Base-by-base conservation (phyloP, 2,329 filamentous ascomycete genomes). In the Penicillium sp. region DNA sequence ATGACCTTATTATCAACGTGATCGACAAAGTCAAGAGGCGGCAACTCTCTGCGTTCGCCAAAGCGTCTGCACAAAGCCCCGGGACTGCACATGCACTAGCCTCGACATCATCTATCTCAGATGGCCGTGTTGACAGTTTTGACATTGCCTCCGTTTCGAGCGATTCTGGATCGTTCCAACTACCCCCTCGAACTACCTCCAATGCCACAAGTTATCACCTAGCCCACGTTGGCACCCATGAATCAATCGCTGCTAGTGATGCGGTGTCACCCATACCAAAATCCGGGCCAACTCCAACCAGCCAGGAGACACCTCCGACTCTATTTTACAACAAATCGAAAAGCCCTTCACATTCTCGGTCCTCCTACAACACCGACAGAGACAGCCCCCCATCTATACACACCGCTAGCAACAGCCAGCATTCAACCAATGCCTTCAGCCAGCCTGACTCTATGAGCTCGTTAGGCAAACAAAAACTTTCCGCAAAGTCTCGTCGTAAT, bases 11-110 rank as follows among this genome's bases (percentile, higher is more conserved):
- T 7, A 73, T 91, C 32, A 82, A 80, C 59, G 82, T 94, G 29
- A 90, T 97, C 43, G 87, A 95, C 57, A 86, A 85, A 40, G 87
- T 91, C 42, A 84, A 89, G 17, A 85, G 80, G 65, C 85, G 81
- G 27, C 88, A 92, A 43, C 72, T 74, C 36, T 60, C 65, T 18
- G 61, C 67, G 6, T 60, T 63, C 30, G 62, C 67, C 7, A 72
- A 68, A 45, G 64, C 67, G 10, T 63, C 57, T 7, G 55, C 64
- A 7, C 70, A 70, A 49, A 60, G 59, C 27, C 59, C 68, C 7
- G 78, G 75, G 58, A 72, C 75, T 8, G 58, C 81, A 30, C 75
- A 78, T 54, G 72, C 68, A 52, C 59, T 83, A 24, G 81, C 80
- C 20, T 84, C 83, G 30, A 72, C 65, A 42, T 83, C 81, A 1